Base-by-base conservation (phyloP, 257 asterid species). In the Solanum medicagineum region DNA sequence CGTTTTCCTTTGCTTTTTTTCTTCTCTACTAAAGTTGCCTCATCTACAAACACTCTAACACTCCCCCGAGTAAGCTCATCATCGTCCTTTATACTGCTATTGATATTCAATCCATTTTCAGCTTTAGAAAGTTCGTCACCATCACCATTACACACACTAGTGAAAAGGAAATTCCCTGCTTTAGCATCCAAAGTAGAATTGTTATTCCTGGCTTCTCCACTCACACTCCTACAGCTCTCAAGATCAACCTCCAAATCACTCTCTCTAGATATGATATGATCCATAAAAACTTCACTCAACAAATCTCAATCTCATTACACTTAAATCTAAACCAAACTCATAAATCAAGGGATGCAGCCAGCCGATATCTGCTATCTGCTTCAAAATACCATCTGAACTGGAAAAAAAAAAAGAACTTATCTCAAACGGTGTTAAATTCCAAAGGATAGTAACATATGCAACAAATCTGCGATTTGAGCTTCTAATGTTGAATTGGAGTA, bases 1-100 rank as follows among this genome's bases (percentile, higher is more conserved):
- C 93, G 90, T 85, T 89, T 95, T 44, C 92, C 96, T 85, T 90
- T 92, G 88, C 88, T 89, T 3, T 24, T 22, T 73, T 87, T 90
- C 89, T 92, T 93, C 70, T 75, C 91, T 26, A 65, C 71, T 44
- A 69, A 65, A 36, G 84, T 82, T 66, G 69, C 75, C 53, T 63
- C 79, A 20, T 85, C 91, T 55, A 88, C 80, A 81, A 73, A 36
- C 81, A 74, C 85, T 59, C 87, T 86, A 81, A 85, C 63, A 66
- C 87, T 85, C 45, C 71, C 89, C 1, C 84, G 68, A 81, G 88
- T 87, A 70, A 85, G 63, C 75, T 86, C 92, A 47, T 87, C 84
- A 0, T 49, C 86, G 49, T 57, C 32, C 36, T 85, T 85, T 8
- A 49, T 42, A 60, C 19, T 60, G 13, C 70, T 68, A 9, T 53